Base-by-base conservation (phyloP, 179 eudicot species). In the Patellifolia procumbens region DNA sequence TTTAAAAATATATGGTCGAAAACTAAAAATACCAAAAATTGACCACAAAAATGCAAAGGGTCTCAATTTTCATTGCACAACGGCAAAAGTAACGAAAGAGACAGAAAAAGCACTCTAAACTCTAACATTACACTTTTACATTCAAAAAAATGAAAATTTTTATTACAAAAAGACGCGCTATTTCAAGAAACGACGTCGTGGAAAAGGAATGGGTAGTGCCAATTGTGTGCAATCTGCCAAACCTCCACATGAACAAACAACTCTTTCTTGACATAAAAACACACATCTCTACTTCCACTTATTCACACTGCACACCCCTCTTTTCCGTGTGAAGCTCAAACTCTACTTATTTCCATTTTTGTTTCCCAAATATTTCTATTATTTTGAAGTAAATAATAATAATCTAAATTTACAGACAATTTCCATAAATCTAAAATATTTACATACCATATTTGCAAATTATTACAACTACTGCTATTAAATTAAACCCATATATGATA, bases 141-240 rank as follows among this genome's bases (percentile, higher is more conserved):
- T 63, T 63, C 68, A 63, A 63, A 63, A 32, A 63, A 20, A n/a
- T 22, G 28, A 55, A 55, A 51, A 22, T 20, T 55, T 55, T 2
- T 22, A 55, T 2, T 0, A 3, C 8, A 62, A 17, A 62, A 16
- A 31, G n/a, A 63, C 45, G 68, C 68, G 68, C 12, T 19, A 60
- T 31, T 53, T 53, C 22, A 24, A 7, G 17, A 63, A 63, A 63
- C 68, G 68, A 32, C 32, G 68, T 63, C 68, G 68, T 63, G 43
- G 4, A 17, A 63, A 24, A 32, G 45, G 22, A 35, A 48, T 11
- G n/a, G n/a, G n/a, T n/a, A 16, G 17, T 16, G 0, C 17, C 17
- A 48, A 48, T 16, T 20, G 28, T 20, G 17, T 19, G 8, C 26
- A 20, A 5, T 7, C 37, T 29, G 39, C 66, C 10, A 26, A 55